Percentiles rank a stretch among this genome's conserved stretches.
phyloP scores from a whole-genome alignment of 345 rosid genomes.

The Iberis pinnata region DNA sequence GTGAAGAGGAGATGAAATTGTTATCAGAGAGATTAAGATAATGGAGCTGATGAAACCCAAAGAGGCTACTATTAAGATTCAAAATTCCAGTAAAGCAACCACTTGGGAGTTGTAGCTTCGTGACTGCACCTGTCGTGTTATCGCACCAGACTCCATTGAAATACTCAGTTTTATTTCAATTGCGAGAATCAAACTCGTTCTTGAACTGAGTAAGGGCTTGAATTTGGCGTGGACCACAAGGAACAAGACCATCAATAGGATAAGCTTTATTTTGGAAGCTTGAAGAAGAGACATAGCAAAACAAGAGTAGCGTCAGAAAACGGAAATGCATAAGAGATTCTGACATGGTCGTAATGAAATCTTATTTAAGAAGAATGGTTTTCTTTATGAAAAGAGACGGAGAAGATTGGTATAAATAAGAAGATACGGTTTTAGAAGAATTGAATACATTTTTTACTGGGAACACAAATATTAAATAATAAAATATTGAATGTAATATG shows the following conservation, averaged over 20 bases:
- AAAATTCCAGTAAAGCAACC: conserved; percentile 4
- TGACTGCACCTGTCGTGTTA: background rate
- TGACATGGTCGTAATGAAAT: too few species aligned
- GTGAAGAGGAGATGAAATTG: conserved; percentile 15
- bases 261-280: background rate
- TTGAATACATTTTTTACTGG: background rate
- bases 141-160: background rate
- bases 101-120: background rate
- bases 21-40: background rate
- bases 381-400: too few species aligned
- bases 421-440: too few species aligned
- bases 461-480: too few species aligned
- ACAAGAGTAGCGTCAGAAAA: too few species aligned
- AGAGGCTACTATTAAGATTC: conserved; percentile 16
- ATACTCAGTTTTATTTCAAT: background rate
- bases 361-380: too few species aligned
- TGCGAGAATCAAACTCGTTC: conserved; percentile 9
- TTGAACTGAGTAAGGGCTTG: conserved; percentile 1
- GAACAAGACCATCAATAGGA: background rate
- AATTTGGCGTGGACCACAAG: background rate
- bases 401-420: too few species aligned
- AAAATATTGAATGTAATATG: too few species aligned
- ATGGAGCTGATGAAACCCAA: background rate
- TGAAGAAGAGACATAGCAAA: background rate
- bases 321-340: too few species aligned